phyloP scores from a whole-genome alignment of 306 rosid species.

The Biancaea sappan region DNA sequence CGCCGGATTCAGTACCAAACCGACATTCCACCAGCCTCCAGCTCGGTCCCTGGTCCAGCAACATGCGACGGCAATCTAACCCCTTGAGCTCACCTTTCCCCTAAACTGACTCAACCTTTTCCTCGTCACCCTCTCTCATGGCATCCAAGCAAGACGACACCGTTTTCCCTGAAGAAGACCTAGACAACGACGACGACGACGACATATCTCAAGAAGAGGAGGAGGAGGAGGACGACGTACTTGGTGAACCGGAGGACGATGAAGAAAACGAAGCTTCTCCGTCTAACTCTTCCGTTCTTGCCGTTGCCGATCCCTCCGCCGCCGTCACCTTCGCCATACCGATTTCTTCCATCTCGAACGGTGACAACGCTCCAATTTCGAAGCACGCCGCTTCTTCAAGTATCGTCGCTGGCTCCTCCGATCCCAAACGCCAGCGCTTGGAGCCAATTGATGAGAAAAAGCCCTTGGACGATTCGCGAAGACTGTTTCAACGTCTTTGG shows the following conservation, averaged over 20 bases:
- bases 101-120: background rate
- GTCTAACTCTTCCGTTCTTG: conserved; percentile 41
- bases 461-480: conserved; percentile 53
- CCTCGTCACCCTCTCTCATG: conserved; percentile 37
- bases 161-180: conserved; percentile 67
- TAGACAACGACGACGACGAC: conserved; percentile 72
- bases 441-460: conserved; percentile 53
- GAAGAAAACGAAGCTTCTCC: conserved; percentile 49
- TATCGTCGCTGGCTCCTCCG: conserved; percentile 31
- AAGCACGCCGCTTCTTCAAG: conserved; percentile 27
- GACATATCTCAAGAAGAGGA: conserved; percentile 59
- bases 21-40: too few species aligned
- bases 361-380: conserved; percentile 30
- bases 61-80: too few species aligned
- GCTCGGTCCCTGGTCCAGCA: too few species aligned
- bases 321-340: conserved; percentile 51
- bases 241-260: conserved; percentile 34
- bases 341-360: conserved; percentile 35
- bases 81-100: background rate
- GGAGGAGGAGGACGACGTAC: conserved; percentile 53
- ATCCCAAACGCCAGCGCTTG: conserved; percentile 51
- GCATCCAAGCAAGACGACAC: conserved; percentile 65
- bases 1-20: too few species aligned
- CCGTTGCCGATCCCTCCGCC: conserved; percentile 23
- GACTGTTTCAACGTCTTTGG: conserved; percentile 67